Conservation (phyloP, 768 basidiomycete species). For the Calocybe gangraenosa region DNA sequence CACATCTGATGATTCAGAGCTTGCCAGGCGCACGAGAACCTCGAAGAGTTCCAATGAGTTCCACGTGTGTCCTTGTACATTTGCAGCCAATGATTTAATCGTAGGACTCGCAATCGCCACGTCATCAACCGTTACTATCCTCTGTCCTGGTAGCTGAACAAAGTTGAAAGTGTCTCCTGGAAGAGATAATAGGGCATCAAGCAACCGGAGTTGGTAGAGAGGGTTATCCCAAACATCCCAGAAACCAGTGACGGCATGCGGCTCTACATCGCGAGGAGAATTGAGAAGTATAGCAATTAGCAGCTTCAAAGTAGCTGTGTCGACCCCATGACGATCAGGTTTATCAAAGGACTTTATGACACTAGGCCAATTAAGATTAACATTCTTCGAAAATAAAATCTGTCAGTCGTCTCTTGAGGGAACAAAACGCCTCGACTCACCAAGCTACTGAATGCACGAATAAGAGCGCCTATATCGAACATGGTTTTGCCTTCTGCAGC, state of each 20-base stretch:
- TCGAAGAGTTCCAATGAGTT: slow-evolving; percentile 91
- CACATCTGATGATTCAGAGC: slow-evolving; percentile 67
- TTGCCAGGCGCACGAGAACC: slow-evolving; percentile 76
- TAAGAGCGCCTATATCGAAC: slow-evolving; percentile 72
- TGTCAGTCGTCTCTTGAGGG: slow-evolving; percentile 5
- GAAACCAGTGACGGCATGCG: slow-evolving; percentile 80
- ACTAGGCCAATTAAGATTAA: slow-evolving; percentile 71
- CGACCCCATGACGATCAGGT: slow-evolving; percentile 77
- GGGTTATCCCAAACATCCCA: slow-evolving; percentile 87
- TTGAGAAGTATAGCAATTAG: slow-evolving; percentile 85
- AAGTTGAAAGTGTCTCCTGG: slow-evolving; percentile 92
- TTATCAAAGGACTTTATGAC: slow-evolving; percentile 86
- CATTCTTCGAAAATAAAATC: slow-evolving; percentile 48
- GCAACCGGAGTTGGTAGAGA: slow-evolving; percentile 77
- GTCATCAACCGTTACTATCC: slow-evolving; percentile 87
- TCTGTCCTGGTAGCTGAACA: slow-evolving; percentile 76
- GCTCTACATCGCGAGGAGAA: slow-evolving; percentile 70
- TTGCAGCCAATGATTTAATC: slow-evolving; percentile 87
- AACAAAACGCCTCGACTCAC: slow-evolving; percentile 41
- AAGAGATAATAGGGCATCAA: slow-evolving; percentile 85
- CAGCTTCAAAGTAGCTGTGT: slow-evolving; percentile 85
- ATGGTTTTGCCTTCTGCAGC: slow-evolving; percentile 69
- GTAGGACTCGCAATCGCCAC: slow-evolving; percentile 81
- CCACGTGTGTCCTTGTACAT: slow-evolving; percentile 92
- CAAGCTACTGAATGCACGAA: slow-evolving; percentile 68